Evolutionary conservation across 768 basidiomycete genomes (phyloP).

Genomic region (Cubamyces lactineus): DNA sequence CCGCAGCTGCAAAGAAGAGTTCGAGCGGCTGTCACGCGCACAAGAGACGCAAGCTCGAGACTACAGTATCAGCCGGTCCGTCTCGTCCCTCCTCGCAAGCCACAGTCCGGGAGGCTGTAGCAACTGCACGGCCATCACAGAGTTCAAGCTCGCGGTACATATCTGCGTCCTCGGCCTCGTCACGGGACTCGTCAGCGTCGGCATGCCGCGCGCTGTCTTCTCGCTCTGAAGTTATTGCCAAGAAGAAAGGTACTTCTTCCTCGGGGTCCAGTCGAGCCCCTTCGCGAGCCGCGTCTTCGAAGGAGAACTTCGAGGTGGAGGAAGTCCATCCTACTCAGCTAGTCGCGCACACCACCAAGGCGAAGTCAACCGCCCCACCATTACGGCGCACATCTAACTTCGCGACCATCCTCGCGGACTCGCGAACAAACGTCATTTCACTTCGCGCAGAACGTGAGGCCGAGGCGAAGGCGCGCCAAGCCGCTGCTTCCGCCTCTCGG

Average conservation of each 20-base stretch:
- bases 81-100: background rate
- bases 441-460: slow-evolving; percentile 35
- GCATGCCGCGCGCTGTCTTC: background rate
- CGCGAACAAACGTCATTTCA: slow-evolving; percentile 40
- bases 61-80: background rate
- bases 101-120: background rate
- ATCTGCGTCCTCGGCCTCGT: too few species aligned
- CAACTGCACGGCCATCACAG: background rate
- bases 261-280: background rate
- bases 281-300: background rate
- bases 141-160: background rate
- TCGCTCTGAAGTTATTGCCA: background rate
- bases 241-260: slow-evolving; percentile 1
- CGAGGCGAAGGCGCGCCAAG: background rate
- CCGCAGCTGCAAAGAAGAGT: slow-evolving; percentile 5
- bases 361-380: slow-evolving; percentile 14
- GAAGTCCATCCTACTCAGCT: slow-evolving; percentile 9
- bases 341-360: background rate
- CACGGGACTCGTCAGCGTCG: background rate
- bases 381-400: slow-evolving; percentile 30
- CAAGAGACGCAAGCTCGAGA: slow-evolving; percentile 15
- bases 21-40: background rate
- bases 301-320: slow-evolving; percentile 23
- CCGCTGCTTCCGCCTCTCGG: background rate
- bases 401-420: slow-evolving; percentile 44